Evolutionary conservation across 2,329 filamentous ascomycete species (phyloP), one percentile per base, ranked within the genome.

Genomic region (Talaromyces sp.): DNA sequence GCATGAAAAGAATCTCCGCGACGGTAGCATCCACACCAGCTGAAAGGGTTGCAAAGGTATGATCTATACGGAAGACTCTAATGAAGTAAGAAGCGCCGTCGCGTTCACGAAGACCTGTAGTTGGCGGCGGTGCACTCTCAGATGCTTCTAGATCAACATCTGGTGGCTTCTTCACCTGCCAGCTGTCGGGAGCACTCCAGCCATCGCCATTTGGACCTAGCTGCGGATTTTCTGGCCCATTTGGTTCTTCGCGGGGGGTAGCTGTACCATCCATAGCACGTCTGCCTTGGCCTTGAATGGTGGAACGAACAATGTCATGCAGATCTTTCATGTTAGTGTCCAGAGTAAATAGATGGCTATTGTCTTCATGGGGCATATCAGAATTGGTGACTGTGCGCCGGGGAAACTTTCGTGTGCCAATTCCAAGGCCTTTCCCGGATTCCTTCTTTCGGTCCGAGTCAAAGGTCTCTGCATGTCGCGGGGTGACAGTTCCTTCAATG

Each of bases 121-220:
- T 32, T 9, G 47, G 22, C 30, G 41, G 27, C 27, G 36, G 29
- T 22, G 17, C 10, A 43, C 41, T 46, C 32, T 56, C 56, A 3
- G 30, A n/a, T 24, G 49, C 22, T 39, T 60, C 60, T 11, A 58
- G n/a, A 4, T 52, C 47, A 39, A 51, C 43, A 32, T 77, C 74
- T 10, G 32, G 7, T 35, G 65, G 65, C 35, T 77, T 74, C 52
- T 86, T 86, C 62, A 97, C 93, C 46, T 90, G 91, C 94, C 94
- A 99, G 70, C 92, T 97, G 71, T 97, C 93, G 1, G 94, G 93
- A 3, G 92, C 92, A 70, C 95, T 90, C 93, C 93, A 99, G 3
- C 53, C 54, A 35, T 59, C 58, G 4, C 24, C 47, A 17, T 85
- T 84, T 1, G 86, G 86, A 35, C 70, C 74, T 45, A 76, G 71